Percentiles rank a stretch among this genome's conserved stretches.
Evolutionary conservation across 108 stramenopile species (phyloP).

Genomic region (Tribonema minus): DNA sequence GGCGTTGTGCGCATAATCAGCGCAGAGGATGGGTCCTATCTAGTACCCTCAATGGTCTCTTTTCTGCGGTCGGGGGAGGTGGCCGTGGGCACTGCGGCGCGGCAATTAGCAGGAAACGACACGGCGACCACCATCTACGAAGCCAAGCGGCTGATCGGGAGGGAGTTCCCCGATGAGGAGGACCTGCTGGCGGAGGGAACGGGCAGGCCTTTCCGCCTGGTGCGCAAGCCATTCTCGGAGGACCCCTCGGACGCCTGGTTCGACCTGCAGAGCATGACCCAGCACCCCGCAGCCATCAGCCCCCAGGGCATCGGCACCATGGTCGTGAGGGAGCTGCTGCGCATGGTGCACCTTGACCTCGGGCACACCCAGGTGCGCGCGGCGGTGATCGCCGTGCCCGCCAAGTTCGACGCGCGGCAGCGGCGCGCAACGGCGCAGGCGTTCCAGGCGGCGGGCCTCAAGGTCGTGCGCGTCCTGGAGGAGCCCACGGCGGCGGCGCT

Average conservation of each 20-base stretch:
- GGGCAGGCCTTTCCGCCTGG: slow-evolving; percentile 41
- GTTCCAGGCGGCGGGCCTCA: slow-evolving; percentile 18
- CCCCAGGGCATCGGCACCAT: slow-evolving; percentile 51
- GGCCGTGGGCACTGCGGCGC: slow-evolving; percentile 44
- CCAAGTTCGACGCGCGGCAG: slow-evolving; percentile 83
- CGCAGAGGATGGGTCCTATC: slow-evolving; percentile 20
- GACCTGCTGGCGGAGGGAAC: slow-evolving; percentile 28
- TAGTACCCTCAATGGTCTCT: slow-evolving; percentile 52
- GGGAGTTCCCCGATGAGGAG: slow-evolving; percentile 46
- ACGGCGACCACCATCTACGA: slow-evolving; percentile 50
- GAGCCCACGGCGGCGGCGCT: slow-evolving; percentile 92
- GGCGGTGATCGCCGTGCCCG: slow-evolving; percentile 92
- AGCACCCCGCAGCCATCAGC: slow-evolving; percentile 19
- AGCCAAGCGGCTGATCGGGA: slow-evolving; percentile 58
- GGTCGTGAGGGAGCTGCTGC: slow-evolving; percentile 60
- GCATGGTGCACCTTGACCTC: slow-evolving; percentile 65
- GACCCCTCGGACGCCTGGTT: slow-evolving; percentile 45
- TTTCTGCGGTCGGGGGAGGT: slow-evolving; percentile 36
- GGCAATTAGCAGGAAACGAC: slow-evolving; percentile 9
- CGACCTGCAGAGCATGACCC: slow-evolving; percentile 9
- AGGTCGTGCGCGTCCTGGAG: slow-evolving; percentile 39
- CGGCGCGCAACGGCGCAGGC: slow-evolving; percentile 58
- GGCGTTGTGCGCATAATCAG: slow-evolving; percentile 29
- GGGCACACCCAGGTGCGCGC: slow-evolving; percentile 79
- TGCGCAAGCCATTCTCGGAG: neutral